Conservation (phyloP, 306 rosid species). For the Ochetophila trinervis region DNA sequence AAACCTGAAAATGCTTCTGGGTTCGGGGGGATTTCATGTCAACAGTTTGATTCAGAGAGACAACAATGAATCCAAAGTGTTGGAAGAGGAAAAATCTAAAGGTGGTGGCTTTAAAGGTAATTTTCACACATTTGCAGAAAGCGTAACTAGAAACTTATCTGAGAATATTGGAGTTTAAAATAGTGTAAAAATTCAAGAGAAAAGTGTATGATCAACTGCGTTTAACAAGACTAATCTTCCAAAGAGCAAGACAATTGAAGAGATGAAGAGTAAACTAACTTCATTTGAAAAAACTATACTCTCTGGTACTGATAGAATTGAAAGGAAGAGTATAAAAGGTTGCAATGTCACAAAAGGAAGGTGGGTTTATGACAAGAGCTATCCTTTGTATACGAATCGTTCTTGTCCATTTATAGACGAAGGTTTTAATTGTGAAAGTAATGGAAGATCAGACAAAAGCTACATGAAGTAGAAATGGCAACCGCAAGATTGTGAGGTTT, state of each 20-base stretch:
- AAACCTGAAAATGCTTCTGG: constrained; percentile 38
- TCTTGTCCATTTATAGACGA: constrained; percentile 89
- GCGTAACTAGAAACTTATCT: constrained; percentile 16
- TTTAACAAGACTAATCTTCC: constrained; percentile 20
- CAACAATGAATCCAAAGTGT: constrained; percentile 28
- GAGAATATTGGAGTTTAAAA: constrained; percentile 10
- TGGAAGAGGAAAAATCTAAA: constrained; percentile 20
- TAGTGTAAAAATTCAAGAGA: constrained; percentile 17
- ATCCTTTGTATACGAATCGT: constrained; percentile 54
- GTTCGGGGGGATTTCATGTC: constrained; percentile 29
- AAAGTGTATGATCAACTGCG: constrained; percentile 19
- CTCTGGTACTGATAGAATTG: constrained; percentile 26
- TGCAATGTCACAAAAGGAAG: constrained; percentile 73
- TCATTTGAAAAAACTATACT: constrained; percentile 18
- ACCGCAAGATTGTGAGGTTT: constrained; percentile 59
- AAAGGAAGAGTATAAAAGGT: constrained; percentile 29
- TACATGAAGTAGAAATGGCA: constrained; percentile 87
- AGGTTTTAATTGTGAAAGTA: constrained; percentile 80
- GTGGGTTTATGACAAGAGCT: constrained; percentile 81
- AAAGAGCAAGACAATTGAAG: neutral
- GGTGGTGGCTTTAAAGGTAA: constrained; percentile 25
- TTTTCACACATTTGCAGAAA: constrained; percentile 26
- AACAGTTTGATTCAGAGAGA: constrained; percentile 21
- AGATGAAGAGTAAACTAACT: constrained; percentile 8
- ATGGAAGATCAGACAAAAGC: constrained; percentile 75